Conservation (phyloP, 768 basidiomycete species). For the Clitopilus hobsonii region DNA sequence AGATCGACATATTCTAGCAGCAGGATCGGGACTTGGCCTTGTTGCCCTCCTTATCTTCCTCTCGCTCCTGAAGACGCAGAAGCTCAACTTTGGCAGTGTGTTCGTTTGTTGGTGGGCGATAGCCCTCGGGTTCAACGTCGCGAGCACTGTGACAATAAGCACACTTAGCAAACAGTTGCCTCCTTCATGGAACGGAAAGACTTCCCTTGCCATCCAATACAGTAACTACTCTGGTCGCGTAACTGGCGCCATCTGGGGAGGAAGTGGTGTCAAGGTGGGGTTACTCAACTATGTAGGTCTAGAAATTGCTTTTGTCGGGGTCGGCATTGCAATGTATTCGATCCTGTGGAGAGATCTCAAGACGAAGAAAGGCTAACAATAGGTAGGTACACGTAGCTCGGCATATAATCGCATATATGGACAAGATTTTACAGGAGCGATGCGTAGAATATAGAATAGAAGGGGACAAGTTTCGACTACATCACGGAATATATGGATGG, state of each 20-base stretch:
- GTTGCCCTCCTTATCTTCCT: constrained; percentile 49
- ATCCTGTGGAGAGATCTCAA: constrained; percentile 61
- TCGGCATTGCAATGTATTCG: constrained; percentile 50
- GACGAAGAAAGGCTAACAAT: constrained; percentile 52
- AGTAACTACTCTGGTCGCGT: constrained; percentile 66
- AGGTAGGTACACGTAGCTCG: not conserved
- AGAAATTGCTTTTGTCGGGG: constrained; percentile 54
- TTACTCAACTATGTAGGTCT: constrained; percentile 58
- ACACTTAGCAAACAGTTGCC: constrained; percentile 68
- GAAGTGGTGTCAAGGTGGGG: constrained; percentile 52
- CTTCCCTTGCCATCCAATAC: constrained; percentile 61
- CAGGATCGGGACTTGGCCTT: constrained; percentile 47
- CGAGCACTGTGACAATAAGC: constrained; percentile 65
- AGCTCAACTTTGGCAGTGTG: constrained; percentile 42
- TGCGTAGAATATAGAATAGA: not conserved
- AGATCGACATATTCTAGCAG: constrained; percentile 54
- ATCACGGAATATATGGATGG: no score
- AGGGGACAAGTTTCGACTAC: not conserved
- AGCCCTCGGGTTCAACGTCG: constrained; percentile 69
- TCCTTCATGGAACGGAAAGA: constrained; percentile 50
- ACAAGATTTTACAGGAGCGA: no score
- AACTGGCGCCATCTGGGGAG: constrained; percentile 65
- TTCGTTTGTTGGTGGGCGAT: constrained; percentile 52
- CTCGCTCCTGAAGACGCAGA: constrained; percentile 33
- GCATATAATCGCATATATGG: no score